A percentile compares a stretch with the other conserved stretches of the same genome.
phyloP scores from a whole-genome alignment of 345 rosid genomes.

The Salix udensis region DNA sequence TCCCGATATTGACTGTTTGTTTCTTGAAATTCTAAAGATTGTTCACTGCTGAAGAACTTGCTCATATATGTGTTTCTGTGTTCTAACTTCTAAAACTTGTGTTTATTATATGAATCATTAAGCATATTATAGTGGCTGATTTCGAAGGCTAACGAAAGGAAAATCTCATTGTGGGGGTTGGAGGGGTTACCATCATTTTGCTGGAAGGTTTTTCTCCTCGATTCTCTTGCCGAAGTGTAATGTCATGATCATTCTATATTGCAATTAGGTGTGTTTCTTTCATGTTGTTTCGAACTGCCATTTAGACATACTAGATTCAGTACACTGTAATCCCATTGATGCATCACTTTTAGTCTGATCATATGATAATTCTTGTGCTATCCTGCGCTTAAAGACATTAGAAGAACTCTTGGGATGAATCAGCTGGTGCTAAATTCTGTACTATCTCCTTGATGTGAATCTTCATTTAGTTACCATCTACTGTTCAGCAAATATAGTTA shows the following conservation, averaged over 20 bases:
- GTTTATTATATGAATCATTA: neutral
- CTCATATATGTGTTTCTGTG: neutral
- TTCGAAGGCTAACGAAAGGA: constrained; percentile 45
- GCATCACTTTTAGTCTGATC: neutral
- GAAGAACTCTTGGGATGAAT: neutral
- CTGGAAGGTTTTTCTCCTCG: constrained; percentile 67
- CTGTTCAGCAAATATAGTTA: neutral
- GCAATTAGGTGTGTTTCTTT: neutral
- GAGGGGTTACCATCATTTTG: constrained; percentile 87
- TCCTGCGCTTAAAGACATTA: no score
- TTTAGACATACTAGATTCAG: neutral
- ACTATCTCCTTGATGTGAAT: neutral
- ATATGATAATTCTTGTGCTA: neutral
- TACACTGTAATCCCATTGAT: neutral
- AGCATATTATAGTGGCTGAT: neutral
- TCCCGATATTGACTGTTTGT: neutral
- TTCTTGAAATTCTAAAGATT: constrained; percentile 39
- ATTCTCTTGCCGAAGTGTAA: neutral
- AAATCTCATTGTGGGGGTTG: constrained; percentile 86
- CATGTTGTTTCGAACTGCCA: neutral
- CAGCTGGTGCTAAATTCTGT: neutral
- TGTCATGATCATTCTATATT: neutral
- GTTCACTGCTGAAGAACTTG: constrained; percentile 64
- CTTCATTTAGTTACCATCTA: neutral
- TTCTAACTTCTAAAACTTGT: neutral